These are phyloP conservation scores for Podila clonocystis DNA, from an alignment of 192 early-diverging fungal genomes.

Conservation along the genomic window DNA sequence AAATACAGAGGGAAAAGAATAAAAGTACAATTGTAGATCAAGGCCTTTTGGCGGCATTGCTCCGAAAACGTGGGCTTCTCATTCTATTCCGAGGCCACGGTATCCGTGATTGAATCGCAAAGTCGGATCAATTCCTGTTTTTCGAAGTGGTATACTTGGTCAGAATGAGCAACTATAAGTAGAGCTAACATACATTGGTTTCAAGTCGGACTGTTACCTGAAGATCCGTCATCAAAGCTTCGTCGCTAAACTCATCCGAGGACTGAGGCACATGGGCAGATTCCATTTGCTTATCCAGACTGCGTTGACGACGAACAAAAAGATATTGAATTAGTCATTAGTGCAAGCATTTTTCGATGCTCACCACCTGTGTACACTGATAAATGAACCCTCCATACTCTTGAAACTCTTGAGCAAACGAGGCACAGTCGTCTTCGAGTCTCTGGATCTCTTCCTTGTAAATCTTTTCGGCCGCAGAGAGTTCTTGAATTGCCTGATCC, in stretches of 20 bases:
- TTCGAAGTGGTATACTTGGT: not conserved
- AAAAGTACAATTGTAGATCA: not conserved
- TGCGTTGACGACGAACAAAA: not conserved
- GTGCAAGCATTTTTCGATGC: not conserved
- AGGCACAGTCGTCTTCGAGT: conserved; percentile 21
- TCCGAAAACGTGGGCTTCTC: no score
- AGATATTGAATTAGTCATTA: not conserved
- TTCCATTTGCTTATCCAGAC: conserved; percentile 28
- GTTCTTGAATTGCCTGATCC: conserved; percentile 47
- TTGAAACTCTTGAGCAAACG: conserved; percentile 38
- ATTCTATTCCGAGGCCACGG: not conserved
- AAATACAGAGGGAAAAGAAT: not conserved
- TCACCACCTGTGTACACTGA: not conserved
- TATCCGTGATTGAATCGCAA: conserved; percentile 23
- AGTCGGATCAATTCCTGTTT: conserved; percentile 23
- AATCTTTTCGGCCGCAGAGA: conserved; percentile 23
- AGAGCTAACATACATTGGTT: not conserved
- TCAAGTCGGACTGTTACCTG: not conserved
- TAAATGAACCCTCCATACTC: conserved; percentile 11
- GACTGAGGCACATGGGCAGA: not conserved
- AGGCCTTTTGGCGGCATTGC: no score
- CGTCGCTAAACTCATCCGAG: not conserved
- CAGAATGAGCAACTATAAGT: not conserved
- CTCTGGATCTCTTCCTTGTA: conserved; percentile 24
- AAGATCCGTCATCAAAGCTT: conserved; percentile 10